phyloP scores from a whole-genome alignment of 2,329 filamentous ascomycete genomes.

The Nemania sp. region DNA sequence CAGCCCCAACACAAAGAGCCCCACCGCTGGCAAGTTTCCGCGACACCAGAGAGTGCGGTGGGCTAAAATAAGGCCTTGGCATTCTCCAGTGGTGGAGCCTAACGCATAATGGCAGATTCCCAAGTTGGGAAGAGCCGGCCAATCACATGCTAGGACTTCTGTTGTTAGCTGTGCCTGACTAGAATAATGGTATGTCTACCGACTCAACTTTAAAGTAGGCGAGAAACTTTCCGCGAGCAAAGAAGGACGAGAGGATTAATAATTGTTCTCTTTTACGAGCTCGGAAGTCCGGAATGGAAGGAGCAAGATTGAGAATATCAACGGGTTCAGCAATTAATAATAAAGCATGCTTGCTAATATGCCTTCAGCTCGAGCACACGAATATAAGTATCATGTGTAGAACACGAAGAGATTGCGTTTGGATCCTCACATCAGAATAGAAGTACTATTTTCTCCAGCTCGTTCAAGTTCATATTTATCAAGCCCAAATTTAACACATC shows the following conservation, averaged over 20 bases:
- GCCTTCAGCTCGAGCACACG: no score
- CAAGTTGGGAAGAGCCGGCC: conserved; percentile 2
- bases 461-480: neutral
- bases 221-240: neutral
- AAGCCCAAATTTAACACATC: neutral
- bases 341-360: no score
- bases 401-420: no score
- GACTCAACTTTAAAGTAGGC: no score
- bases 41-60: no score
- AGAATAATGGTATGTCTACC: no score
- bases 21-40: conserved; percentile 22
- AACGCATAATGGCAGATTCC: neutral
- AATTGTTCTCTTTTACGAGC: neutral
- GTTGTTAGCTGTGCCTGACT: neutral
- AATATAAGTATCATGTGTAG: no score
- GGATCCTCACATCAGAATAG: no score
- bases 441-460: no score
- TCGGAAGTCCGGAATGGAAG: neutral
- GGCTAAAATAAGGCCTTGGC: neutral
- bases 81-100: neutral
- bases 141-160: conserved; percentile 2
- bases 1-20: neutral
- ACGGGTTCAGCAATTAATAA: no score
- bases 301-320: neutral
- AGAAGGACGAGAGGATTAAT: neutral